These are phyloP conservation scores for Salix koriyanagi DNA, from an alignment of 345 rosid species.

Conservation along the genomic window DNA sequence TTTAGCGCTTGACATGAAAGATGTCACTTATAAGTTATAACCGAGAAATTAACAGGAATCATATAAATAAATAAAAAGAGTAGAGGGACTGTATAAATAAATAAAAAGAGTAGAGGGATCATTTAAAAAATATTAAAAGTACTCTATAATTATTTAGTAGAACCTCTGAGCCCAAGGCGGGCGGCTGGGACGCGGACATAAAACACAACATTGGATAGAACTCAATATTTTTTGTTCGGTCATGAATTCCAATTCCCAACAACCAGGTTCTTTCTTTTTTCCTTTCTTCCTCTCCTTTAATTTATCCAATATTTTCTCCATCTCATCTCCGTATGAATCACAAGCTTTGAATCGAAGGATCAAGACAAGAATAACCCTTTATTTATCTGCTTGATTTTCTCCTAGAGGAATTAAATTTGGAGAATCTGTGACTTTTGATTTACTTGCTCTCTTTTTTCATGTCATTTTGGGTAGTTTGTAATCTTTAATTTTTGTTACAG, in stretches of 20 bases:
- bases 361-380: too few relatives aligned
- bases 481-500: constrained; percentile 23
- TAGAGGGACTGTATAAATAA: not conserved
- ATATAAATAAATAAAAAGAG: not conserved
- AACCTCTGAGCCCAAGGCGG: constrained; percentile 2
- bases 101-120: not conserved
- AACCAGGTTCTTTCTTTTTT: constrained; percentile 32
- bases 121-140: not conserved
- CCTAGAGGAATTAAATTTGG: not conserved
- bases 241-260: constrained; percentile 51
- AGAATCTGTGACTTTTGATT: not conserved
- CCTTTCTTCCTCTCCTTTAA: too few relatives aligned
- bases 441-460: not conserved
- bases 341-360: too few relatives aligned
- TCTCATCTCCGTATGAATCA: not conserved
- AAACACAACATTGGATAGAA: constrained; percentile 4
- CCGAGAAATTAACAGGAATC: too few relatives aligned
- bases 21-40: too few relatives aligned
- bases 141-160: too few relatives aligned
- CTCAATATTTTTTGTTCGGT: constrained; percentile 18
- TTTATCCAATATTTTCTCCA: not conserved
- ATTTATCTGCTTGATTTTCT: too few relatives aligned
- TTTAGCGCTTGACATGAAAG: too few relatives aligned
- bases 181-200: not conserved
- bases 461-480: not conserved